Evolutionary conservation across 1,284 basidiomycete genomes (phyloP).

Genomic region (Ceratobasidium sp.): DNA sequence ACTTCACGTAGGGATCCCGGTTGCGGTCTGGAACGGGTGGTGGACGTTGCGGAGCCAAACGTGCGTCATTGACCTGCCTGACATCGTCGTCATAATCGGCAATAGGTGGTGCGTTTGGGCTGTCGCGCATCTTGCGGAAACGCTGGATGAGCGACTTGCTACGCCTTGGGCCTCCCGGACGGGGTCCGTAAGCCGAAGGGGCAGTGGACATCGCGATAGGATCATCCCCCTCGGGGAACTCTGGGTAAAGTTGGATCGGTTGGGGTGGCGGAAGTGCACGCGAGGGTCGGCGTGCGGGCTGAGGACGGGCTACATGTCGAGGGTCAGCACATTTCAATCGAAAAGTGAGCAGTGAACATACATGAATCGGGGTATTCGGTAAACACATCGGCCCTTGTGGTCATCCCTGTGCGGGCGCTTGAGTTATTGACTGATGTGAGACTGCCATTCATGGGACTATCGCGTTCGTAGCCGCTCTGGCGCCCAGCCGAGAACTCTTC

Average conservation of each 20-base stretch:
- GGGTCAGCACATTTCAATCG: background rate
- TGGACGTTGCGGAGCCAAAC: conserved; percentile 18
- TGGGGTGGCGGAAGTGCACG: conserved; percentile 44
- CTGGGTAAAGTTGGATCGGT: conserved; percentile 44
- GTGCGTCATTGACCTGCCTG: conserved; percentile 15
- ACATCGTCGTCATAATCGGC: conserved; percentile 24
- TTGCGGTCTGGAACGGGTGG: conserved; percentile 20
- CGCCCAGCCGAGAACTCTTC: conserved; percentile 85
- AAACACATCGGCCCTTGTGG: conserved; percentile 18
- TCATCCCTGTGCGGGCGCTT: conserved; percentile 38
- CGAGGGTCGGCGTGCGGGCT: conserved; percentile 36
- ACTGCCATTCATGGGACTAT: conserved; percentile 26
- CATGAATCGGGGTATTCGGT: conserved; percentile 35
- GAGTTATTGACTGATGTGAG: conserved; percentile 36
- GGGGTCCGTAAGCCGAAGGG: conserved; percentile 39
- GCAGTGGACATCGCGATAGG: conserved; percentile 28
- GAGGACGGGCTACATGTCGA: conserved; percentile 29
- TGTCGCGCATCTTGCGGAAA: conserved; percentile 47
- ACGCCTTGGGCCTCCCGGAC: conserved; percentile 43
- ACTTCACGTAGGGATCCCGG: background rate
- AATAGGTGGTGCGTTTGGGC: conserved; percentile 46
- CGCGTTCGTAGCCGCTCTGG: conserved; percentile 39
- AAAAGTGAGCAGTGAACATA: background rate
- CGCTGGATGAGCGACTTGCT: conserved; percentile 48
- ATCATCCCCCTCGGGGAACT: conserved; percentile 40